These are phyloP conservation scores for Calophaca sinica DNA, from an alignment of 306 rosid genomes.

Conservation along the genomic window DNA sequence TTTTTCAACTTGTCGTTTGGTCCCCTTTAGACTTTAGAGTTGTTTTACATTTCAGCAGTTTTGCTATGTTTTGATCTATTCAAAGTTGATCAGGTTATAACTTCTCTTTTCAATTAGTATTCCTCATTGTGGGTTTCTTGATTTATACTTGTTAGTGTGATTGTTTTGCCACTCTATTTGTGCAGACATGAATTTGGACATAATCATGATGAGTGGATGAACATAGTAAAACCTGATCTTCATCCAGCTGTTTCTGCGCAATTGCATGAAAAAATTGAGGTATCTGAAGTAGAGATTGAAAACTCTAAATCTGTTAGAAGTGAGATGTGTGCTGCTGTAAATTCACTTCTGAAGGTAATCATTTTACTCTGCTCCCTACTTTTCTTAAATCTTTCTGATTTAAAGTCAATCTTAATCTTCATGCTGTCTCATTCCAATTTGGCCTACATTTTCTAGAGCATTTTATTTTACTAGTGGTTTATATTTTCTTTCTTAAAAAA, in stretches of 20 bases:
- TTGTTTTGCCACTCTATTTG: slow-evolving; percentile 38
- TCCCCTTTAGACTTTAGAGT: background rate
- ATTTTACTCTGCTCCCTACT: slow-evolving; percentile 8
- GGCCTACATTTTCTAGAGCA: slow-evolving; percentile 4
- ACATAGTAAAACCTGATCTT: slow-evolving; percentile 70
- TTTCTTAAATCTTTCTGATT: slow-evolving; percentile 23
- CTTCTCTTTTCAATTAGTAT: slow-evolving; percentile 28
- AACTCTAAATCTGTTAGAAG: slow-evolving; percentile 68
- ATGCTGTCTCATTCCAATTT: slow-evolving; percentile 10
- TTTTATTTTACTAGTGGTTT: slow-evolving; percentile 5
- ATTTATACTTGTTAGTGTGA: slow-evolving; percentile 27
- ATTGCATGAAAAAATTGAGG: slow-evolving; percentile 60
- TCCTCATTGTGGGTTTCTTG: slow-evolving; percentile 25
- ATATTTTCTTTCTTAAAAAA: background rate
- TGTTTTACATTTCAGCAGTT: slow-evolving; percentile 7
- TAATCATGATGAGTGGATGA: slow-evolving; percentile 75
- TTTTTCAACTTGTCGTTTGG: slow-evolving; percentile 15
- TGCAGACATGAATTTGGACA: slow-evolving; percentile 80
- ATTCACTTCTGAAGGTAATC: slow-evolving; percentile 82
- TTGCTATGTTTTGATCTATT: slow-evolving; percentile 14
- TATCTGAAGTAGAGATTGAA: slow-evolving; percentile 63
- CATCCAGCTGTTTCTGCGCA: slow-evolving; percentile 66
- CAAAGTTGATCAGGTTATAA: background rate
- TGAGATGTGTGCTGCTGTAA: slow-evolving; percentile 75
- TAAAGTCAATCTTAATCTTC: background rate